These are phyloP conservation scores for Crithidia mellificae DNA, from an alignment of 208 protist genomes.

Conservation along the genomic window DNA sequence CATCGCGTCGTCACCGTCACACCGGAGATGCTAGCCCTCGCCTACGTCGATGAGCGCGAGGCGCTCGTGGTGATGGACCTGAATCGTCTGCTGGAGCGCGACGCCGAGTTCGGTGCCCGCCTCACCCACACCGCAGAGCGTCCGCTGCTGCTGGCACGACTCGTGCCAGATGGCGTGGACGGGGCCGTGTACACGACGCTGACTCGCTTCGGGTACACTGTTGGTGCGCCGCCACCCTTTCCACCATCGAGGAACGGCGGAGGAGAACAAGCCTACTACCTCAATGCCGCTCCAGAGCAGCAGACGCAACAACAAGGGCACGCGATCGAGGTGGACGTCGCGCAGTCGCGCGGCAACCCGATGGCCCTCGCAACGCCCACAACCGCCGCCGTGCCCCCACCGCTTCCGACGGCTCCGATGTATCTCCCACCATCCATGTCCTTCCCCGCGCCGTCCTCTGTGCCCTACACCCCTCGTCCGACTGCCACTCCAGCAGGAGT, in stretches of 20 bases:
- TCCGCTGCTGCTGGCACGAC: constrained; percentile 50
- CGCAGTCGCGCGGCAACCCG: constrained; percentile 13
- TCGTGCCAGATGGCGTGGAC: constrained; percentile 21
- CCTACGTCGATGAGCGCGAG: constrained; percentile 25
- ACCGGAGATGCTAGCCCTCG: constrained; percentile 32
- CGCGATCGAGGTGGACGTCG: constrained; percentile 19
- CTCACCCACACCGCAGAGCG: constrained; percentile 54
- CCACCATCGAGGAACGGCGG: no score
- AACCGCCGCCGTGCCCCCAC: constrained; percentile 1
- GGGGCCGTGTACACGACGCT: constrained; percentile 24
- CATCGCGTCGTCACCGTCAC: constrained; percentile 3
- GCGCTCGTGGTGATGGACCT: constrained; percentile 52
- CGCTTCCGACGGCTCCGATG: no score
- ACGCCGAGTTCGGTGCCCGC: constrained; percentile 42
- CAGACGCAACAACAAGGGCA: constrained; percentile 12
- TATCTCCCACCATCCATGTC: no score
- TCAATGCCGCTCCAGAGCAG: not conserved
- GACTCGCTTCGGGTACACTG: constrained; percentile 19
- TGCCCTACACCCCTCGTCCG: no score
- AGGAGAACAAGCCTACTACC: no score
- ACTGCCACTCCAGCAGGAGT: no score
- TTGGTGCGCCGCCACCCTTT: not conserved
- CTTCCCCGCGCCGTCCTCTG: not conserved
- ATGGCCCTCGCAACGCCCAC: constrained; percentile 2
- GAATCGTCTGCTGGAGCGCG: constrained; percentile 49